phyloP scores from a whole-genome alignment of 495 filamentous ascomycete species.

The Aspergillus conjunctus region DNA sequence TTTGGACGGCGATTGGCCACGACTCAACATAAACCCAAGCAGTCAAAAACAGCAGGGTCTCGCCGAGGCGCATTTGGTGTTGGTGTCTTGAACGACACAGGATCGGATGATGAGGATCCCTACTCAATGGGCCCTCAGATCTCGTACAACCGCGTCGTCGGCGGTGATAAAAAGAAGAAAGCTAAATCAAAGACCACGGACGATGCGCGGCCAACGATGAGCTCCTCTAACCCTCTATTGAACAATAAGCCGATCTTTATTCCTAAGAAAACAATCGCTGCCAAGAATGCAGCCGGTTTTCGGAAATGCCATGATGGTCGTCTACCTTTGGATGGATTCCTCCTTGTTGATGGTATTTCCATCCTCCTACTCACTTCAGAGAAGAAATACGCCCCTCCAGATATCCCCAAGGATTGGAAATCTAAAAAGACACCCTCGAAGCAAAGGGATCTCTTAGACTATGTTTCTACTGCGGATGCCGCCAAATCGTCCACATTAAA shows the following conservation, averaged over 20 bases:
- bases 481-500: constrained; percentile 76
- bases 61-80: constrained; percentile 76
- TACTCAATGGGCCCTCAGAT: constrained; percentile 91
- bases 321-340: constrained; percentile 81
- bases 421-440: constrained; percentile 58
- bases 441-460: constrained; percentile 41
- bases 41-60: constrained; percentile 52
- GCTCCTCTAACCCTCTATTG: constrained; percentile 63
- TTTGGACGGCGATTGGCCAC: constrained; percentile 40
- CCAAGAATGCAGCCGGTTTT: constrained; percentile 57
- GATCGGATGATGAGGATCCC: constrained; percentile 96
- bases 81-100: constrained; percentile 89
- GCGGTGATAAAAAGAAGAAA: constrained; percentile 84
- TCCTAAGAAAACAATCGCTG: constrained; percentile 67
- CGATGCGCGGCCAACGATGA: constrained; percentile 36
- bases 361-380: constrained; percentile 53
- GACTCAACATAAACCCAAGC: constrained; percentile 31
- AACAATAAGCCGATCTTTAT: constrained; percentile 74
- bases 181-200: constrained; percentile 53
- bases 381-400: constrained; percentile 71
- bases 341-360: constrained; percentile 66
- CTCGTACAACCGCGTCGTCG: constrained; percentile 84
- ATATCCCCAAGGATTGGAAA: constrained; percentile 76
- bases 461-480: constrained; percentile 71
- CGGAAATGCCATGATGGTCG: constrained; percentile 89